These are phyloP conservation scores for Herpetomonas samuelpessoai DNA, from an alignment of 208 protist species.

Conservation along the genomic window DNA sequence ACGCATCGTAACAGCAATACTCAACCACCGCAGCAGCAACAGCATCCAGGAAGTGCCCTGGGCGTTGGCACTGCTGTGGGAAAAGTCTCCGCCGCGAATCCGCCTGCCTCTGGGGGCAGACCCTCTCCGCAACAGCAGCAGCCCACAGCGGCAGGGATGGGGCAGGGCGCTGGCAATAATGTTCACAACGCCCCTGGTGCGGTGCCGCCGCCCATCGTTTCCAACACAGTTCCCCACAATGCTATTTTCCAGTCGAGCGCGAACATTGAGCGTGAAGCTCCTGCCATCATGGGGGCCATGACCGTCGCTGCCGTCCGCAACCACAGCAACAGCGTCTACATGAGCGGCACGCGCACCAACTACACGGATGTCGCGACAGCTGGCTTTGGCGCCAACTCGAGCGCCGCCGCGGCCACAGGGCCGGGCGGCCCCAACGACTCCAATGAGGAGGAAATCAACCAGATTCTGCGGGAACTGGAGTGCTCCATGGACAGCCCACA, in stretches of 20 bases:
- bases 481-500: slow-evolving; percentile 62
- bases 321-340: slow-evolving; percentile 20
- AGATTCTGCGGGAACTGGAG: slow-evolving; percentile 74
- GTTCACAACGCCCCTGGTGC: too few species aligned
- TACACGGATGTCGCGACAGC: slow-evolving; percentile 37
- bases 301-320: slow-evolving; percentile 26
- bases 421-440: slow-evolving; percentile 20
- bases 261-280: slow-evolving; percentile 20
- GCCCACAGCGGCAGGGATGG: neutral
- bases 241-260: slow-evolving; percentile 1
- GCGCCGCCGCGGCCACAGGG: slow-evolving; percentile 16
- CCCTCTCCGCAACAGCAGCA: too few species aligned
- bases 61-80: neutral
- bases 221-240: slow-evolving; percentile 6
- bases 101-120: too few species aligned
- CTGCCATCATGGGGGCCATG: slow-evolving; percentile 29
- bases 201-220: neutral
- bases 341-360: slow-evolving; percentile 47
- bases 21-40: neutral
- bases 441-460: slow-evolving; percentile 77
- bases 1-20: too few species aligned
- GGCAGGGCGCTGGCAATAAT: too few species aligned
- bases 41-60: neutral
- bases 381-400: slow-evolving; percentile 11
- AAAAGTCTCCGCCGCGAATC: neutral